Evolutionary conservation across 768 basidiomycete species (phyloP), one percentile per base, ranked within the genome.

Genomic region (Baorangia bicolor): DNA sequence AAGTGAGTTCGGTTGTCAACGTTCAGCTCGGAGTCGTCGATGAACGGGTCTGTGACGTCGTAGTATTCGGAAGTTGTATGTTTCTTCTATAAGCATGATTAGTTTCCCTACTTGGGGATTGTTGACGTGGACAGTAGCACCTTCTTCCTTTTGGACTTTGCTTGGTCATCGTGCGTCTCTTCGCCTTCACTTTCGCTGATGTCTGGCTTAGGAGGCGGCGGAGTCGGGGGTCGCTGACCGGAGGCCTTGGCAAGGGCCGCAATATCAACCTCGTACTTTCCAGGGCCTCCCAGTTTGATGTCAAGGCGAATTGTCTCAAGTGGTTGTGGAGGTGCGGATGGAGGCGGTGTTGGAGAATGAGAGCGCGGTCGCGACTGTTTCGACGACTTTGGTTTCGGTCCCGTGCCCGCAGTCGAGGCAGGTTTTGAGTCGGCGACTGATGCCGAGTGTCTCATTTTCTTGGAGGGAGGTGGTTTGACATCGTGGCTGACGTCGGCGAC

Each of bases 1-100:
- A 94, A 90, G 74, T 82, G 92, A 2, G 89, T 94, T 5, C 96
- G 87, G 67, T 95, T 86, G 75, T 98, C 95, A 43, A 95, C 75
- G 25, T 84, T 87, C 53, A 96, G 77, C 67, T 98, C 96, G 2
- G 93, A 92, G 73, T 99, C 97, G 78, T 99, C 97, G 67, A 99
- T 97, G 75, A 98, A 98, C 0, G 92, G 90, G 74, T 99, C 97
- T 0, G 79, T 75, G 20, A 87, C 78, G 74, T 99, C 96, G 77
- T 99, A 99, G 65, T 94, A 92, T 67, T 90, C 91, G 21, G 83
- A 74, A 0, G 78, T 76, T 1, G 72, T 69, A 53, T 77, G 81
- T 66, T 84, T 86, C 69, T 78, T 75, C 75, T 79, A 59, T 21
- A 43, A 33, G 48, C 18, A 38, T 1, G 31, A 37, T 69, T 10